Percentiles rank a stretch among this genome's conserved stretches.
Evolutionary conservation across 495 filamentous ascomycete species (phyloP).

Genomic region (Xeromyces bisporus): DNA sequence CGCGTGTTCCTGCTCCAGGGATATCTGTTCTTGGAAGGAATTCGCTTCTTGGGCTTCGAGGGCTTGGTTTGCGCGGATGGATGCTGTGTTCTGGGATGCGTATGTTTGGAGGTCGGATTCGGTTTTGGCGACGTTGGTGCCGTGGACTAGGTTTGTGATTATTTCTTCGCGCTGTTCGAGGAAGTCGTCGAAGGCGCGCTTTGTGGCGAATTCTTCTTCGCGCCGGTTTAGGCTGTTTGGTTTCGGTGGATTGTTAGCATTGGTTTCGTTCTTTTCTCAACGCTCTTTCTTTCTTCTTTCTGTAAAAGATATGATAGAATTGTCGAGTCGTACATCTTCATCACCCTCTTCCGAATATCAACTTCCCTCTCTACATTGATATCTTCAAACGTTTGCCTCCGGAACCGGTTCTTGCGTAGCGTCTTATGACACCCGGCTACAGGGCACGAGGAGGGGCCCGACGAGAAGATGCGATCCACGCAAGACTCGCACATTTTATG

Average conservation of each 20-base stretch:
- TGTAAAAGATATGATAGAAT: too few species aligned
- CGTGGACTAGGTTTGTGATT: conserved; percentile 69
- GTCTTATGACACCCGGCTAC: conserved; percentile 74
- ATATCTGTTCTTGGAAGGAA: conserved; percentile 38
- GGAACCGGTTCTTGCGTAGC: conserved; percentile 68
- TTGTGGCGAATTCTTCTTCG: conserved; percentile 75
- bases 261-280: too few species aligned
- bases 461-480: conserved; percentile 84
- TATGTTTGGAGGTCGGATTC: conserved; percentile 53
- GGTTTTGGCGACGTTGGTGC: conserved; percentile 49
- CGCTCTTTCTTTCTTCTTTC: too few species aligned
- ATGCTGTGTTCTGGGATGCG: conserved; percentile 44
- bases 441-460: conserved; percentile 78
- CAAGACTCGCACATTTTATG: conserved; percentile 95
- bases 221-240: conserved; percentile 54
- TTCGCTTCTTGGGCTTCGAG: conserved; percentile 36
- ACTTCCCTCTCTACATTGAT: conserved; percentile 84
- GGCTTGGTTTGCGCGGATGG: conserved; percentile 38
- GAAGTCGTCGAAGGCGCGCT: conserved; percentile 80
- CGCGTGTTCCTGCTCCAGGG: conserved; percentile 54
- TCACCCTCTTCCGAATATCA: conserved; percentile 70
- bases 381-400: conserved; percentile 78
- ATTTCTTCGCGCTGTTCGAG: conserved; percentile 83
- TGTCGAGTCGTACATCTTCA: conserved; percentile 47
- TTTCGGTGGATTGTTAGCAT: too few species aligned